Evolutionary conservation across 345 rosid genomes (phyloP).

Genomic region (Citropsis articulata): DNA sequence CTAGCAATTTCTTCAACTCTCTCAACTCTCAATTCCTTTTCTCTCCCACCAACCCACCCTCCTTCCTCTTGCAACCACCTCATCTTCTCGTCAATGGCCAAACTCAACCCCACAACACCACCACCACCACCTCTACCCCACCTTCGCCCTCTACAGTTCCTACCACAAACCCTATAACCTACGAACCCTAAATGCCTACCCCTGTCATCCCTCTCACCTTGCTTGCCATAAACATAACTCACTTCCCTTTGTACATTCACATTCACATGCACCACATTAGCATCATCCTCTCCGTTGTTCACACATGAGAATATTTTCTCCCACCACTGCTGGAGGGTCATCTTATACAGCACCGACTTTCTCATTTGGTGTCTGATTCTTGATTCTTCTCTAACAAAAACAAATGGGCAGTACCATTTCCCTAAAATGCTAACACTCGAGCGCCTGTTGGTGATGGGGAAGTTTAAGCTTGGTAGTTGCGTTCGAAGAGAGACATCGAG

Average conservation of each 20-base stretch:
- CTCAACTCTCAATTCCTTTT: conserved; percentile 50
- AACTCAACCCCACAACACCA: conserved; percentile 47
- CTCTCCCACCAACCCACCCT: conserved; percentile 55
- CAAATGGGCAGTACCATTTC: conserved; percentile 75
- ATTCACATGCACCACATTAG: conserved; percentile 28
- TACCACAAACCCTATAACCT: conserved; percentile 41
- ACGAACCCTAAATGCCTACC: conserved; percentile 39
- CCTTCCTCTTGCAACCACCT: conserved; percentile 63
- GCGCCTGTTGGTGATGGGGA: conserved; percentile 33
- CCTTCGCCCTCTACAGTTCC: conserved; percentile 21
- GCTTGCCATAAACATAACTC: conserved; percentile 38
- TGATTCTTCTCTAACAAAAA: conserved; percentile 55
- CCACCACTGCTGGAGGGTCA: conserved; percentile 73
- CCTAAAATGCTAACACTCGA: conserved; percentile 48
- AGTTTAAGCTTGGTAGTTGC: conserved; percentile 48
- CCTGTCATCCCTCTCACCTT: conserved; percentile 39
- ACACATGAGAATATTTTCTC: conserved; percentile 49
- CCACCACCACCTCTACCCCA: not conserved
- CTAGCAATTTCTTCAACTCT: conserved; percentile 36
- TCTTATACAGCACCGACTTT: conserved; percentile 52
- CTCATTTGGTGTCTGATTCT: conserved; percentile 46
- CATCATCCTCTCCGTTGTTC: conserved; percentile 21
- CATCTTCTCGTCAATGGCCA: conserved; percentile 68
- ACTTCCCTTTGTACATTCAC: conserved; percentile 40
- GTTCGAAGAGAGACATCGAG: conserved; percentile 51